Percentiles rank a stretch among this genome's conserved stretches.
Conservation (phyloP, 2,329 filamentous ascomycete species). For the Trichoderma polysporum region DNA sequence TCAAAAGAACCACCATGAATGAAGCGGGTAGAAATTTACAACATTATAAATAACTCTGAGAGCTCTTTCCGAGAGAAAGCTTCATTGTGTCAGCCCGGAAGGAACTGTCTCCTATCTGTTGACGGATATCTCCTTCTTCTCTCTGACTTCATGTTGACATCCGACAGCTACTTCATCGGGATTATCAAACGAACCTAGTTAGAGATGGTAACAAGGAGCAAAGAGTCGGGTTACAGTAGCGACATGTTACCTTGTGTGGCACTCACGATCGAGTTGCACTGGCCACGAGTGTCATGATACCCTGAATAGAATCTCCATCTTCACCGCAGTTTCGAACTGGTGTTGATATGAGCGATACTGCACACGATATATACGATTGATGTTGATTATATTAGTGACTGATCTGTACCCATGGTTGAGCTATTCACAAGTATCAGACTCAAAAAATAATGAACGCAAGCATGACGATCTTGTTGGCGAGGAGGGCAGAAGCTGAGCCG, state of each 20-base stretch:
- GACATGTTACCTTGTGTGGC: constrained; percentile 2
- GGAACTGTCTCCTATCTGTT: background rate
- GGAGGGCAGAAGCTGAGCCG: background rate
- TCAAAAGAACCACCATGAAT: background rate
- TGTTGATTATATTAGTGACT: too few relatives aligned
- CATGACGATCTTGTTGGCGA: too few relatives aligned
- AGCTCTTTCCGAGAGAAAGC: background rate
- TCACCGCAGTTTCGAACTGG: background rate
- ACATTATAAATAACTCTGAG: background rate
- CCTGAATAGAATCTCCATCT: background rate
- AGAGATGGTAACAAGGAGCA: background rate
- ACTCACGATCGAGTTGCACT: background rate
- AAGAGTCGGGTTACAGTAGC: background rate
- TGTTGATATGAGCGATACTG: too few relatives aligned
- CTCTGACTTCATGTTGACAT: background rate
- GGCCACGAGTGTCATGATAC: background rate
- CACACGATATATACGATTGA: too few relatives aligned
- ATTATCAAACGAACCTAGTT: background rate
- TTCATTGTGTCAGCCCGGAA: background rate
- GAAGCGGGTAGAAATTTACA: background rate
- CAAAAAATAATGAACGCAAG: too few relatives aligned
- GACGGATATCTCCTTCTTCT: background rate
- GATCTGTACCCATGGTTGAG: too few relatives aligned
- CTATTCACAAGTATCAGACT: too few relatives aligned
- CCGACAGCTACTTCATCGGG: background rate